These are phyloP conservation scores for Pseudocercospora fuligena DNA, from an alignment of 2,329 filamentous ascomycete species.

Conservation along the genomic window DNA sequence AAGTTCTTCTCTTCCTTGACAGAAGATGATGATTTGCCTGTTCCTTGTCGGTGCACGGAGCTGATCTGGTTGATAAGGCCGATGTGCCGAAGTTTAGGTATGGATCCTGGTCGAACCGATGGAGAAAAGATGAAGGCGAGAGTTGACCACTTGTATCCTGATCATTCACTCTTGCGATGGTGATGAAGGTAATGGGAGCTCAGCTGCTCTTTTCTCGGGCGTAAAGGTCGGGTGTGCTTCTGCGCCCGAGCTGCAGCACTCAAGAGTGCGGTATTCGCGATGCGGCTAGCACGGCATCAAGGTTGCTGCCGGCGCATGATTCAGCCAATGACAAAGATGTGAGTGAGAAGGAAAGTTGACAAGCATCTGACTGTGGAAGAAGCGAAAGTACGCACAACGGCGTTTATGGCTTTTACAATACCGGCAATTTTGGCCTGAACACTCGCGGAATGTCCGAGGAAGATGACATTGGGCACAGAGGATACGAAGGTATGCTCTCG, in stretches of 20 bases:
- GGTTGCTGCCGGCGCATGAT: not conserved
- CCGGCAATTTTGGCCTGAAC: not conserved
- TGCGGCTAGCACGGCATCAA: not conserved
- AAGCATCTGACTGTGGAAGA: too few relatives aligned
- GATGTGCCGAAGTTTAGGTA: not conserved
- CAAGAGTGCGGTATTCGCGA: not conserved
- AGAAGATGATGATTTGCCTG: not conserved
- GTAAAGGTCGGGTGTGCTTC: not conserved
- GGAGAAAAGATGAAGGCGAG: not conserved
- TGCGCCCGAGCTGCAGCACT: not conserved
- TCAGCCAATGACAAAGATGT: too few relatives aligned
- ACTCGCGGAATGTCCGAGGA: not conserved
- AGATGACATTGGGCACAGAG: not conserved
- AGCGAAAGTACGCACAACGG: too few relatives aligned
- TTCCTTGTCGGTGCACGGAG: not conserved
- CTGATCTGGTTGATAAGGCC: not conserved
- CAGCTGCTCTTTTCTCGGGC: not conserved
- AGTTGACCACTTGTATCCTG: too few relatives aligned
- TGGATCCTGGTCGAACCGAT: not conserved
- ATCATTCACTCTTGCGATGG: not conserved
- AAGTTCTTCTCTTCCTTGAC: not conserved
- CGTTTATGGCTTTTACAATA: too few relatives aligned
- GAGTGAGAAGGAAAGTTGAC: too few relatives aligned
- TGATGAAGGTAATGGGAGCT: not conserved
- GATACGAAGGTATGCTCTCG: not conserved